Base-by-base conservation (phyloP, 257 asterid species). In the Prunella vulgaris region DNA sequence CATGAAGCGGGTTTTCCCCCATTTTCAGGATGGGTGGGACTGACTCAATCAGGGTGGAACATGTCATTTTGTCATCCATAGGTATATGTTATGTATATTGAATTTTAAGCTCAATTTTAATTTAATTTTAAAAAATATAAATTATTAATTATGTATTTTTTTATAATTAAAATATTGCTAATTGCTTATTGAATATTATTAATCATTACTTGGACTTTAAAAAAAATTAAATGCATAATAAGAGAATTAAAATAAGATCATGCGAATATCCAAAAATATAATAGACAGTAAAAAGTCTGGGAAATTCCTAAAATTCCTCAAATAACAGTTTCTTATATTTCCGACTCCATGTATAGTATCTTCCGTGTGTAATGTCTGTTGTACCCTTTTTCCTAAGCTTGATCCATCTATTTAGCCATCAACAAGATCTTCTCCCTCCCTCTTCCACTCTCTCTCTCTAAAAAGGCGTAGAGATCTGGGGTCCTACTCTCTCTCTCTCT, bases 401-500 rank as follows among this genome's bases (percentile, higher is more conserved):
- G 10, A 24, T 56, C 17, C 35, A 24, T 25, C 62, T 56, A 52
- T 25, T 4, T 24, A 56, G 37, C 37, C 27, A 15, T 57, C 67
- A 40, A 56, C 48, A 44, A 56, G 62, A 56, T 25, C 17, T 59
- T 56, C 48, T 58, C 54, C 28, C 58, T n/a, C 46, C 15, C 52
- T 5, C 53, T 14, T 13, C 18, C 64, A 7, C 51, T 53, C 66
- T 61, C 46, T 27, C 74, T 33, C 37, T 35, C 74, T 48, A 70
- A 28, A 60, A 62, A 60, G 60, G 71, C 60, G 64, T 49, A 35
- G 72, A 78, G 74, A 75, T 71, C 80, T 70, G 72, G 60, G 60
- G 69, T 74, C 80, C 53, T n/a, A n/a, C n/a, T n/a, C n/a, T n/a
- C n/a, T n/a, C n/a, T n/a, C 38, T 75, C 73, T 75, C 76, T 48